Evolutionary conservation across 2,329 filamentous ascomycete genomes (phyloP).

Genomic region (Corinectria fuckeliana): DNA sequence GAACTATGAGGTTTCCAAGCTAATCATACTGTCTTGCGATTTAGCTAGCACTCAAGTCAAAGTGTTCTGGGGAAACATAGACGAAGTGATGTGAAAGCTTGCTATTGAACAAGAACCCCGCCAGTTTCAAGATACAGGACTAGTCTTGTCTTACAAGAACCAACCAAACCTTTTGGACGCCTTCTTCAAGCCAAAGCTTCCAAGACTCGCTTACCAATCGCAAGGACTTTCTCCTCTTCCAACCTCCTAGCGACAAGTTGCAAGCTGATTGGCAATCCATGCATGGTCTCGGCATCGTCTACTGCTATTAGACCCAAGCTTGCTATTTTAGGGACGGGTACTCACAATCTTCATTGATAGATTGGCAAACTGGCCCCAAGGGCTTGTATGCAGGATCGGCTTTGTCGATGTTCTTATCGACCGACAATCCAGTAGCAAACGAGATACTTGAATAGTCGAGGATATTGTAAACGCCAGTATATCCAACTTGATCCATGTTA

Average conservation of each 20-base stretch:
- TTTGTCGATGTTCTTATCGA: constrained; percentile 49
- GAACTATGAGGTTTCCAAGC: too few species aligned
- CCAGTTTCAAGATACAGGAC: too few species aligned
- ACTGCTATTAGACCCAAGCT: neutral
- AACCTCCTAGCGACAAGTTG: constrained; percentile 52
- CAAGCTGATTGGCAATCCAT: constrained; percentile 52
- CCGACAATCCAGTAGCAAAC: constrained; percentile 51
- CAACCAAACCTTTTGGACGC: neutral
- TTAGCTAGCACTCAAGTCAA: too few species aligned
- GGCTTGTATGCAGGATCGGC: constrained; percentile 41
- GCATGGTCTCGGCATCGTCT: constrained; percentile 49
- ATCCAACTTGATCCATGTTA: constrained; percentile 47
- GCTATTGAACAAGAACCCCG: too few species aligned
- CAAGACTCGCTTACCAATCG: constrained; percentile 40
- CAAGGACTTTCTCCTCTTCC: constrained; percentile 50
- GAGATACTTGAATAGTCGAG: constrained; percentile 56
- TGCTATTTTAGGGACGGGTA: neutral
- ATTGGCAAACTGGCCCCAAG: constrained; percentile 46
- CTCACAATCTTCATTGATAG: constrained; percentile 52
- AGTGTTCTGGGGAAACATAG: too few species aligned
- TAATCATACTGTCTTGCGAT: too few species aligned
- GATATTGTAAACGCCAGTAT: constrained; percentile 58
- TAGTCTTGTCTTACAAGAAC: too few species aligned
- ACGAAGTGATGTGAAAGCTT: too few species aligned
- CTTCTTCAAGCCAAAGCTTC: constrained; percentile 7